These are phyloP conservation scores for Stromatinia cepivora DNA, from an alignment of 2,329 filamentous ascomycete species.

Conservation along the genomic window DNA sequence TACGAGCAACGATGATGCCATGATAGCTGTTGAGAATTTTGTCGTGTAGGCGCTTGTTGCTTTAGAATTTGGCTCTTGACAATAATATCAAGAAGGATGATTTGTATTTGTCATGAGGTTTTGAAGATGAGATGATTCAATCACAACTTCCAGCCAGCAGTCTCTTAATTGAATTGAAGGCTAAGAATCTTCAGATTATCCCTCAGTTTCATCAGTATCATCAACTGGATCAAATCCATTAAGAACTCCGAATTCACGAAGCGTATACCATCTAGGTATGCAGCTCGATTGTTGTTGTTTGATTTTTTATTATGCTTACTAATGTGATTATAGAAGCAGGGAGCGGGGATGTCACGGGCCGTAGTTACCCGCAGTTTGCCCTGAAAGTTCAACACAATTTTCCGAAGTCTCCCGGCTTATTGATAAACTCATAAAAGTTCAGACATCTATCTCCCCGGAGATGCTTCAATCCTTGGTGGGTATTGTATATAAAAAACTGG, in stretches of 20 bases:
- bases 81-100: not conserved
- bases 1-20: not conserved
- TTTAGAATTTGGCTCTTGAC: not conserved
- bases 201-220: too few species aligned
- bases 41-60: not conserved
- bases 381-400: not conserved
- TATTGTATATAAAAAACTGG: not conserved
- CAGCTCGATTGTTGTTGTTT: not conserved
- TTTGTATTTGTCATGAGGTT: not conserved
- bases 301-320: not conserved
- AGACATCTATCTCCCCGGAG: conserved; percentile 12
- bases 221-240: too few species aligned
- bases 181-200: not conserved
- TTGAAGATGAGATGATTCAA: not conserved
- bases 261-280: too few species aligned
- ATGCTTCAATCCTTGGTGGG: conserved; percentile 11
- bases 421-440: not conserved
- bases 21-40: not conserved
- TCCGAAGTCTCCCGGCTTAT: not conserved
- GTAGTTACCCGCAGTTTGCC: not conserved
- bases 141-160: not conserved
- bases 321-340: not conserved
- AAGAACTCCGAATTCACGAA: not conserved
- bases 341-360: conserved; percentile 6
- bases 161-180: not conserved